phyloP scores from a whole-genome alignment of 352 stramenopile species.

The Globisporangium paddicum region DNA sequence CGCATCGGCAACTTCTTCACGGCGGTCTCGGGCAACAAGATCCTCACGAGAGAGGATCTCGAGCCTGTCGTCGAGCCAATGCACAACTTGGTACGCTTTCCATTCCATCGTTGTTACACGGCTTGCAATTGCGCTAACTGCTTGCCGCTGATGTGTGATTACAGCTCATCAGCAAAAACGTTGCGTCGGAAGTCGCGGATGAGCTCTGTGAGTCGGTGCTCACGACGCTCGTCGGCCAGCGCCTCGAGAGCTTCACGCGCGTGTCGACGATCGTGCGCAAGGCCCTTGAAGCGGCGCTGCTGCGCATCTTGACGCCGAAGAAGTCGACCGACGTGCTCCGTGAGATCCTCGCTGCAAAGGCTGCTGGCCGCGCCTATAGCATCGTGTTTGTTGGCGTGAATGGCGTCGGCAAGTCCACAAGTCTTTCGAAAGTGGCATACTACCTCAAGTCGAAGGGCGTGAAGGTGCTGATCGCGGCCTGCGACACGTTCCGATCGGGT shows the following conservation, averaged over 20 bases:
- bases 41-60: constrained; percentile 92
- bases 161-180: constrained; percentile 96
- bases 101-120: background rate
- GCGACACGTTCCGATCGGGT: constrained; percentile 98
- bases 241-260: constrained; percentile 92
- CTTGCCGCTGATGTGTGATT: background rate
- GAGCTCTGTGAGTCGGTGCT: constrained; percentile 95
- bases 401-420: constrained; percentile 98
- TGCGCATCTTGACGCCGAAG: constrained; percentile 94
- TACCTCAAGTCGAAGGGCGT: constrained; percentile 98
- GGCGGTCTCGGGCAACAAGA: constrained; percentile 88
- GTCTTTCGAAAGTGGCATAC: constrained; percentile 98
- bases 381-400: constrained; percentile 99
- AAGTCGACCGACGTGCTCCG: constrained; percentile 95
- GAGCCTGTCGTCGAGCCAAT: constrained; percentile 92
- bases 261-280: constrained; percentile 92
- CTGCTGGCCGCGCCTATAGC: constrained; percentile 90
- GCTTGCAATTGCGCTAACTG: background rate
- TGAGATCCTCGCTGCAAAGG: constrained; percentile 89
- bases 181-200: constrained; percentile 93
- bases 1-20: constrained; percentile 80
- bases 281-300: constrained; percentile 92
- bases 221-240: constrained; percentile 92
- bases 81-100: constrained; percentile 75
- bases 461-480: constrained; percentile 95